These are phyloP conservation scores for Cercospora brassicicola DNA, from an alignment of 2,329 filamentous ascomycete genomes.

Conservation along the genomic window DNA sequence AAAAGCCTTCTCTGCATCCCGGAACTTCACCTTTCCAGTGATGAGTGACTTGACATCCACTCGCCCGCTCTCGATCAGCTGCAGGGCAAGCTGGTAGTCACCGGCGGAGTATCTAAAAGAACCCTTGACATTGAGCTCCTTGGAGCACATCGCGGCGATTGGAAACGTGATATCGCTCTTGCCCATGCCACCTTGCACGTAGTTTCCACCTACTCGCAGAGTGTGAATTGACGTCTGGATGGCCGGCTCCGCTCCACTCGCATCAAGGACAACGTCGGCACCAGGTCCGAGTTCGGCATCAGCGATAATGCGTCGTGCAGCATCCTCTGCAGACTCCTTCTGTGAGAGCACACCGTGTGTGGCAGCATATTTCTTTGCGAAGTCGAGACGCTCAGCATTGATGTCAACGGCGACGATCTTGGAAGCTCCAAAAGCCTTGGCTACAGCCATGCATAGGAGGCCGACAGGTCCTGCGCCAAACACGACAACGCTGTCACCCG, in stretches of 20 bases:
- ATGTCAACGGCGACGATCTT: slow-evolving; percentile 89
- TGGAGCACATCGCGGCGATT: slow-evolving; percentile 83
- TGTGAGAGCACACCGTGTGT: slow-evolving; percentile 69
- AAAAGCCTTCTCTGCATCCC: slow-evolving; percentile 82
- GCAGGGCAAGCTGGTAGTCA: slow-evolving; percentile 81
- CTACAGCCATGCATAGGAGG: slow-evolving; percentile 81
- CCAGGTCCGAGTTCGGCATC: slow-evolving; percentile 52
- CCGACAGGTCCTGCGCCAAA: slow-evolving; percentile 64
- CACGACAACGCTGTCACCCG: slow-evolving; percentile 49
- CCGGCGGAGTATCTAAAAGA: slow-evolving; percentile 87
- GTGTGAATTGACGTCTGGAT: slow-evolving; percentile 53
- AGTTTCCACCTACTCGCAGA: slow-evolving; percentile 52
- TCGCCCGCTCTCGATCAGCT: slow-evolving; percentile 70
- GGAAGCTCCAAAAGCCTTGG: slow-evolving; percentile 77
- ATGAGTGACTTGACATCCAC: slow-evolving; percentile 77
- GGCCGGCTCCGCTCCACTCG: slow-evolving; percentile 50
- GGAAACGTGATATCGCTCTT: slow-evolving; percentile 84
- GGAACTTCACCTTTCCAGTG: slow-evolving; percentile 73
- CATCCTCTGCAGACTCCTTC: slow-evolving; percentile 54
- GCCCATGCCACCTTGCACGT: slow-evolving; percentile 85
- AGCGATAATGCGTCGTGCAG: slow-evolving; percentile 25
- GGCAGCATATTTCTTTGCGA: slow-evolving; percentile 71
- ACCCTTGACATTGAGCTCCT: slow-evolving; percentile 83
- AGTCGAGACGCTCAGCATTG: slow-evolving; percentile 72
- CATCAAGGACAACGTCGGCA: slow-evolving; percentile 52